phyloP scores from a whole-genome alignment of 768 basidiomycete species.

The Pleurotus citrinopileatus region DNA sequence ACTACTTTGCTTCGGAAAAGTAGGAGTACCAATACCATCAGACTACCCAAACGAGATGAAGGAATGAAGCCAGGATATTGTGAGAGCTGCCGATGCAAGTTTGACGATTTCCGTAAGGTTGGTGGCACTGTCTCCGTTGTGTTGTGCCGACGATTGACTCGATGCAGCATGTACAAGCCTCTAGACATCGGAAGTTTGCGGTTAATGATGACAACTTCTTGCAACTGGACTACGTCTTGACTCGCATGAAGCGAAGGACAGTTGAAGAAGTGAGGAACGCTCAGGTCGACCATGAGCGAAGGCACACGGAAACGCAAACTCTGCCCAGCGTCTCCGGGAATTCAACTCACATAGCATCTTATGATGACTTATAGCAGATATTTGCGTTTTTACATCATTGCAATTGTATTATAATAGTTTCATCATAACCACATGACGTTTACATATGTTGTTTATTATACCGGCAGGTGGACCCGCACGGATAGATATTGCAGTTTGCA shows the following conservation, averaged over 20 bases:
- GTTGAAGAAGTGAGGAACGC: constrained; percentile 27
- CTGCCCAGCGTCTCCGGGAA: not conserved
- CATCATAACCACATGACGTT: no score
- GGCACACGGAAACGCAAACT: not conserved
- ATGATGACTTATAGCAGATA: not conserved
- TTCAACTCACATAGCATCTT: not conserved
- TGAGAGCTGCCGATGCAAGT: constrained; percentile 91
- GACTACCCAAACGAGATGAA: constrained; percentile 78
- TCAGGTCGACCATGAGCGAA: constrained; percentile 17
- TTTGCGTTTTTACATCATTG: no score
- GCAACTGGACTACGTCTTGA: constrained; percentile 73
- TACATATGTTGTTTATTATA: no score
- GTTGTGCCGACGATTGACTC: constrained; percentile 4
- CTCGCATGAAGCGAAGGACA: constrained; percentile 50
- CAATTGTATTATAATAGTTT: no score
- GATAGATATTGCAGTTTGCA: no score
- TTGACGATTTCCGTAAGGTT: constrained; percentile 83
- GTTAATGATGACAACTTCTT: constrained; percentile 72
- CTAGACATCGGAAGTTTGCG: constrained; percentile 83
- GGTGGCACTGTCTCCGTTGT: constrained; percentile 23
- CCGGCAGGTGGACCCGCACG: no score
- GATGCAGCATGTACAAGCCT: constrained; percentile 65
- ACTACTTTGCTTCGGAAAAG: constrained; percentile 58
- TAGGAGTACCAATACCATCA: constrained; percentile 76
- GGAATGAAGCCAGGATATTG: constrained; percentile 94